Percentiles rank a stretch among this genome's conserved stretches.
phyloP scores from a whole-genome alignment of 2,329 filamentous ascomycete species.

The Penicillium sp. region DNA sequence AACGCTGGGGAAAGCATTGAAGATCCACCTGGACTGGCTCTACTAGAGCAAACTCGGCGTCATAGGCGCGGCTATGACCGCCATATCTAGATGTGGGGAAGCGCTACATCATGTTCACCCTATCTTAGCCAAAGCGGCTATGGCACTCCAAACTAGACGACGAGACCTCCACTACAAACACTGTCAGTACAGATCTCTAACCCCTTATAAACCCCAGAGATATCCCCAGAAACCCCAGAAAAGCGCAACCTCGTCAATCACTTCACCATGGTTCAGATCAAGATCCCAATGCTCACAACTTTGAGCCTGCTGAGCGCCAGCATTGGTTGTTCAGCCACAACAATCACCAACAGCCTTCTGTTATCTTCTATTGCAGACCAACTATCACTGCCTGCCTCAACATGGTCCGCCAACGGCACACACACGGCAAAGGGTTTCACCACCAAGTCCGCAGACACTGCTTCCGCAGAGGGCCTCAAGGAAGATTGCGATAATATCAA shows the following conservation, averaged over 20 bases:
- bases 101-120: not conserved
- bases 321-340: conserved; percentile 12
- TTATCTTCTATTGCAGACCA: conserved; percentile 16
- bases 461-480: conserved; percentile 15
- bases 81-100: not conserved
- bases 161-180: not conserved
- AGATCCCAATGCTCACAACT: conserved; percentile 7
- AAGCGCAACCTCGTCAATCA: not conserved
- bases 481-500: conserved; percentile 26
- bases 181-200: not conserved
- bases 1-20: not conserved
- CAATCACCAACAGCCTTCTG: conserved; percentile 17
- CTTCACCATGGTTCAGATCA: conserved; percentile 4
- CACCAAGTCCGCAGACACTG: conserved; percentile 10
- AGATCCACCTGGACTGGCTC: not conserved
- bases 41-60: not conserved
- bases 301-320: conserved; percentile 11
- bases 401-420: conserved; percentile 25
- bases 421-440: conserved; percentile 25
- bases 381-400: conserved; percentile 19
- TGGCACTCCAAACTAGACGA: not conserved
- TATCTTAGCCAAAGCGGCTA: not conserved
- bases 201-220: not conserved
- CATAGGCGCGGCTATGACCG: conserved; percentile 1
- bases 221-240: not conserved